Evolutionary conservation across 2,329 filamentous ascomycete species (phyloP), one percentile per base, ranked within the genome.

Genomic region (Hypocreales sp.): DNA sequence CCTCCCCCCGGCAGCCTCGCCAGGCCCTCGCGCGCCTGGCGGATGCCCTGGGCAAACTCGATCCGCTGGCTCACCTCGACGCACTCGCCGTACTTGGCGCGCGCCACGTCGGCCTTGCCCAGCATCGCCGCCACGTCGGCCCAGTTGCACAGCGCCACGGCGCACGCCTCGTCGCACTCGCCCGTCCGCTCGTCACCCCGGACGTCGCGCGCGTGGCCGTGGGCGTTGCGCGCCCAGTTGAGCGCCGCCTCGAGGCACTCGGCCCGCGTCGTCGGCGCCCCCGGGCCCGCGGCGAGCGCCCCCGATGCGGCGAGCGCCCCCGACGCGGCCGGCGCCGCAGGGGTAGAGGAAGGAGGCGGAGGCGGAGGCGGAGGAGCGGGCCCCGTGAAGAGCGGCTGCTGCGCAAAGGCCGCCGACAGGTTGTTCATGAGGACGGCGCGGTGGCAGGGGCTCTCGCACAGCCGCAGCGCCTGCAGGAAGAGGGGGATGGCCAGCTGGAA

Each of bases 401-500:
- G 79, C 3, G 75, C 76, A 34, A 87, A 71, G 24, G 72, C 74
- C 20, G 70, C 72, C 7, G 80, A 70, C 32, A 87, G 64, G 48
- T 87, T 87, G 57, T 84, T 86, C 80, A 87, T 92, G 45, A 94
- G 60, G 10, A 86, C 64, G 16, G 82, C 78, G 27, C 78, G 73
- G 47, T 92, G 84, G 47, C 86, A 94, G 17, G 61, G 65, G 15
- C 57, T 55, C 14, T 53, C 71, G 64, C 47, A 76, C 24, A 90
- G 54, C 12, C 74, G 66, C 19, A 93, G 61, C 5, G 86, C 82
- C 44, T 92, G 83, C 41, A 94, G 71, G 48, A 86, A 92, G 17
- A 94, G 62, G 4, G 86, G 84, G 14, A 86, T 68, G 5, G 86
- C 79, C 2, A 94, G 72, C 39, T 87, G 80, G 44, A 83, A 77